A percentile compares a stretch with the other conserved stretches of the same genome.
These are phyloP conservation scores for Lasiodiplodia hormozganensis DNA, from an alignment of 2,329 filamentous ascomycete species.

Conservation along the genomic window DNA sequence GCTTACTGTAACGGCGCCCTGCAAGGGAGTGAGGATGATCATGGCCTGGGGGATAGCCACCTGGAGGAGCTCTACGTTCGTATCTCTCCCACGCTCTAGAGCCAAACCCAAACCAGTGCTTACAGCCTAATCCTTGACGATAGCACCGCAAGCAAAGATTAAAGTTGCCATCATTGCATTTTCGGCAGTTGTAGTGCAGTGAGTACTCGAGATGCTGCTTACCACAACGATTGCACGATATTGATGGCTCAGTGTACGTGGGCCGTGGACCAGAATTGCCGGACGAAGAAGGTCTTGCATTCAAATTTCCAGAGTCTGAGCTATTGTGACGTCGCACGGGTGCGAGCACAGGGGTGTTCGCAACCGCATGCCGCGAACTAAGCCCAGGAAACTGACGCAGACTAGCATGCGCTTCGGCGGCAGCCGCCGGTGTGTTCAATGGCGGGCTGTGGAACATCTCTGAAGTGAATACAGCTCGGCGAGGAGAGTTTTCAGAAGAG, in stretches of 20 bases:
- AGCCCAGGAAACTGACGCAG: constrained; percentile 15
- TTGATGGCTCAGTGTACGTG: constrained; percentile 72
- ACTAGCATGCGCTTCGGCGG: constrained; percentile 8
- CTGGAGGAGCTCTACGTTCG: constrained; percentile 54
- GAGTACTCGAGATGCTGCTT: constrained; percentile 80
- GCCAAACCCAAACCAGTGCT: constrained; percentile 89
- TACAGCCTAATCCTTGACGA: constrained; percentile 75
- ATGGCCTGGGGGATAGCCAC: constrained; percentile 48
- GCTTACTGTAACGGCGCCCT: constrained; percentile 53
- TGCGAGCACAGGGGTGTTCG: constrained; percentile 41
- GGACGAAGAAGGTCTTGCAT: constrained; percentile 30
- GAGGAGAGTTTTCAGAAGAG: constrained; percentile 42
- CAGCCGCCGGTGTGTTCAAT: constrained; percentile 14
- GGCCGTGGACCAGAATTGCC: constrained; percentile 38
- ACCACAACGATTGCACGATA: constrained; percentile 75
- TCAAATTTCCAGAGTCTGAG: constrained; percentile 14
- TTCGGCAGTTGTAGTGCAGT: constrained; percentile 81
- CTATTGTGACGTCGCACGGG: constrained; percentile 26
- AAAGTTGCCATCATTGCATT: constrained; percentile 74
- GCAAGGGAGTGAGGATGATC: constrained; percentile 61
- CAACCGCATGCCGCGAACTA: constrained; percentile 15
- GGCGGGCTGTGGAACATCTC: constrained; percentile 21
- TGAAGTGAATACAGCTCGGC: constrained; percentile 36
- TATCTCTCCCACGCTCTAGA: constrained; percentile 73
- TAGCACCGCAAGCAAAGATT: constrained; percentile 86